Percentiles rank a stretch among this genome's conserved stretches.
These are phyloP conservation scores for Iberis pinnata DNA, from an alignment of 345 rosid genomes.

Conservation along the genomic window DNA sequence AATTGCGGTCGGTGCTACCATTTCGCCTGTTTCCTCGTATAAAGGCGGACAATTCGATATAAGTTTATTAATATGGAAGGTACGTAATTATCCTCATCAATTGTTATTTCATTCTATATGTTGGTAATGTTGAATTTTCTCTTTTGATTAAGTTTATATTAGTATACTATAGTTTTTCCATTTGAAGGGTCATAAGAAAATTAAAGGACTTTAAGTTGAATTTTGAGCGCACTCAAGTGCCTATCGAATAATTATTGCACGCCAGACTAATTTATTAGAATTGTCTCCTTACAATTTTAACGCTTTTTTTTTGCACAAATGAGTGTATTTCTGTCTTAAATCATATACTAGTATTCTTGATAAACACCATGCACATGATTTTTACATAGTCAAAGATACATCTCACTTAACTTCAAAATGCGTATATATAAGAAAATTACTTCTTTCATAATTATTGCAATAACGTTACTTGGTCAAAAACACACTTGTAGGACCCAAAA, in stretches of 20 bases:
- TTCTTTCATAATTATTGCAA: neutral
- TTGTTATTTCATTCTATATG: neutral
- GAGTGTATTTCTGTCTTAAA: neutral
- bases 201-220: constrained; percentile 5
- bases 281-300: constrained; percentile 7
- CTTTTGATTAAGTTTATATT: neutral
- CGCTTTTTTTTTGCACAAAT: too few relatives aligned
- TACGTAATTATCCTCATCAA: constrained; percentile 24
- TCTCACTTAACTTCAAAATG: constrained; percentile 14
- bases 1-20: constrained; percentile 92
- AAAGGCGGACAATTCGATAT: constrained; percentile 94
- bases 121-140: neutral
- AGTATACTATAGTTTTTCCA: neutral
- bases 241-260: constrained; percentile 9
- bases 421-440: neutral
- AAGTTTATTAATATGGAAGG: constrained; percentile 94
- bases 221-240: constrained; percentile 12
- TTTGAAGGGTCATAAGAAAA: neutral
- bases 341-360: constrained; percentile 1
- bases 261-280: constrained; percentile 5
- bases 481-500: constrained; percentile 70
- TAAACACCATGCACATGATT: constrained; percentile 21
- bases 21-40: constrained; percentile 82
- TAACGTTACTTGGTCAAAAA: constrained; percentile 4
- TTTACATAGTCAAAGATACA: constrained; percentile 9